Base-by-base conservation (phyloP, 1,139 yeast species). In the Taphrina populina region DNA sequence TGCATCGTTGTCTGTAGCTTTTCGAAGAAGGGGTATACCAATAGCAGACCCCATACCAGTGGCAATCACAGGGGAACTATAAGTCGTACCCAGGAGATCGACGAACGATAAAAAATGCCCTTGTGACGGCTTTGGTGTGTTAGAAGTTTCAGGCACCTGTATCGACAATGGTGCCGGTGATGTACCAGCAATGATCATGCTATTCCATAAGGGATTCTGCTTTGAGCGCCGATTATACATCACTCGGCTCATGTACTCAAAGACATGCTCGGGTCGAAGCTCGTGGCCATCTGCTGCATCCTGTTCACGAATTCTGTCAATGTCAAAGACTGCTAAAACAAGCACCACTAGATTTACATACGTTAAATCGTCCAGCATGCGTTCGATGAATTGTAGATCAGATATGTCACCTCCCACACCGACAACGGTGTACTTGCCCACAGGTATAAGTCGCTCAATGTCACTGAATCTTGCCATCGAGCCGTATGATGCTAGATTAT, bases 161-260 rank as follows among this genome's bases (percentile, higher is more conserved):
- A 41, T 52, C 5, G 40, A 7, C 15, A 39, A 21, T 8, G 49
- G 56, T 6, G 43, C 43, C 10, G 56, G 56, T n/a, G 56, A 41
- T 6, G 49, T 41, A 97, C 61, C 99, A 7, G 90, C 96, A 52
- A 92, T 96, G 58, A 94, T 76, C 36, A 87, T 74, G 0, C 97
- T 86, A 71, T 92, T 94, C 98, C 98, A 94, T 62, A 88, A 77
- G 21, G 99, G 99, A 69, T 94, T 80, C 92, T 94, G 83, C 71
- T 90, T 88, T 53, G 86, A 79, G 71, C 99, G 81, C 71, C 97
- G 82, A 64, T 80, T 76, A 72, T 94, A 94, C 76, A 90, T 76
- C 43, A 90, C 84, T 61, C 85, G 80, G 45, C 94, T 81, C 63
- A 94, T 75, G 69, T 88, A 92, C 68, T 87, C 94, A 70, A 87